These are phyloP conservation scores for Leccinum insolens DNA, from an alignment of 1,284 basidiomycete species.

Conservation along the genomic window DNA sequence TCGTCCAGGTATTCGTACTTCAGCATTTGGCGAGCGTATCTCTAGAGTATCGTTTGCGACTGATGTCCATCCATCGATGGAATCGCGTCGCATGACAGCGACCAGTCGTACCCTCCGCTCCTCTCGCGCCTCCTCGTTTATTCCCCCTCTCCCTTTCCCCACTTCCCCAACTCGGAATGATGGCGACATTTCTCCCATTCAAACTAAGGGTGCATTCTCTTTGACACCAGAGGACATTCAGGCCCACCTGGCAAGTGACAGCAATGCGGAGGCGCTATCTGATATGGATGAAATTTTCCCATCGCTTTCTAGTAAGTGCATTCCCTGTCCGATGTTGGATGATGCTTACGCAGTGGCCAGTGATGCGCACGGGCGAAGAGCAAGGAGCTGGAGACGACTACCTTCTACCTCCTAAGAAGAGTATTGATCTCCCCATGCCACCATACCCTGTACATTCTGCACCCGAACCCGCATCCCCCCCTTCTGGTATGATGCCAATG, in stretches of 20 bases:
- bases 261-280: conserved; percentile 19
- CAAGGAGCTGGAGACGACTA: conserved; percentile 42
- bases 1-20: conserved; percentile 49
- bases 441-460: conserved; percentile 37
- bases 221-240: conserved; percentile 71
- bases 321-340: neutral
- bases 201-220: conserved; percentile 65
- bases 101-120: conserved; percentile 50
- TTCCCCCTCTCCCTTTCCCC: conserved; percentile 54
- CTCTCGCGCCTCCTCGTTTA: conserved; percentile 50
- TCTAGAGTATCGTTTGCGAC: conserved; percentile 76
- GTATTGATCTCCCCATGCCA: conserved; percentile 32
- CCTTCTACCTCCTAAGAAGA: conserved; percentile 38
- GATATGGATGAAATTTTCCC: conserved; percentile 62
- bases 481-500: conserved; percentile 49
- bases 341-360: conserved; percentile 36
- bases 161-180: conserved; percentile 32
- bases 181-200: conserved; percentile 63
- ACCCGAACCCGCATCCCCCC: conserved; percentile 38
- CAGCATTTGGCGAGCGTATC: conserved; percentile 45
- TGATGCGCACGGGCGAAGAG: conserved; percentile 62
- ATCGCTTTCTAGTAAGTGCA: conserved; percentile 58
- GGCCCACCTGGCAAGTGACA: conserved; percentile 37
- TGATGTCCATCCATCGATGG: conserved; percentile 64
- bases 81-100: conserved; percentile 53